Base-by-base conservation (phyloP, 768 basidiomycete species). In the Mycena filopes region DNA sequence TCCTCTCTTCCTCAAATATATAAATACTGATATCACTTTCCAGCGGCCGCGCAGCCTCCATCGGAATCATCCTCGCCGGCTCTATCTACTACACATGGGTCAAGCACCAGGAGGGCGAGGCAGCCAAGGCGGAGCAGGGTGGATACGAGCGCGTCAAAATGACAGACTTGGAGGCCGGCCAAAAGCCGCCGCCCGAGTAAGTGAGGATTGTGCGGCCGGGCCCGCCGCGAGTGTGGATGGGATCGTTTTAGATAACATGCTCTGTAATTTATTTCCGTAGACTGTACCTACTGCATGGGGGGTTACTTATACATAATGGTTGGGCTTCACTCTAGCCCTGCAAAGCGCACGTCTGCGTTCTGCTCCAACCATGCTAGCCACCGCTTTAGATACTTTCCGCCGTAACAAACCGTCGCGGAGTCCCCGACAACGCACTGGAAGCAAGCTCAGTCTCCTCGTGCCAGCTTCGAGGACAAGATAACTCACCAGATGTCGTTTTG, bases 351-450 rank as follows among this genome's bases (percentile, higher is more conserved):
- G 73, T 98, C 96, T 23, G 95, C 96, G 71, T 97, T 88, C 10
- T 82, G 82, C 69, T 99, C 97, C 15, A 99, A 78, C 94, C 95
- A 99, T 4, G 82, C 79, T 70, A 98, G 86, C 98, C 98, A 99
- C 65, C 86, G 86, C 75, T 93, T 94, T 40, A 99, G 78, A 77
- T 93, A 99, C 42, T 81, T 73, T 25, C 93, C 88, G 7, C 97
- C 97, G 71, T 96, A 90, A 33, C 84, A 81, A 4, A 99, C 90
- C 0, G 97, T 99, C 2, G 90, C 91, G 0, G 95, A 96, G 75
- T 99, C 98, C 1, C 98, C 98, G 0, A 99, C 87, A 2, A 99
- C 78, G 70, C 95, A 97, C 94, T 97, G 61, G 20, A 49, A 11
- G 12, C 15, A 36, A 31, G 55, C 28, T 49, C 58, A 65, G 56